Evolutionary conservation across 164 flowering plant species (phyloP).

Genomic region (Tinospora cordifolia): DNA sequence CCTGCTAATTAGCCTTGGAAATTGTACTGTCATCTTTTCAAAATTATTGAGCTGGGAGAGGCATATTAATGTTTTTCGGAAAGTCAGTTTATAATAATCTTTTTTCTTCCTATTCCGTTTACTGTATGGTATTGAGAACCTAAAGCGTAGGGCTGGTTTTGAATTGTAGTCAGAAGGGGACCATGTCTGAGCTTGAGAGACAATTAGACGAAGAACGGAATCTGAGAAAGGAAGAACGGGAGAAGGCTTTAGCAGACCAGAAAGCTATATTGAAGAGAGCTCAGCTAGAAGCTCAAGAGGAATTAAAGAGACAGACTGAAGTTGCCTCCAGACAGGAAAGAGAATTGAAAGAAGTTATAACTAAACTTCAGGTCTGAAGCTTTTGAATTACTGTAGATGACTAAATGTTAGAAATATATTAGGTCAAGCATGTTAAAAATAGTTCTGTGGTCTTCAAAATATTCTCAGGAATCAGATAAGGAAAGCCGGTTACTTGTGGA

Average conservation of each 20-base stretch:
- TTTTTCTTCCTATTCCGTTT: not conserved
- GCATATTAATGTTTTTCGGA: too few species aligned
- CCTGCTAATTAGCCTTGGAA: too few species aligned
- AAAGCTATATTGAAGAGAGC: conserved; percentile 65
- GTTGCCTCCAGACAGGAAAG: conserved; percentile 56
- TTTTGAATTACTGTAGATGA: not conserved
- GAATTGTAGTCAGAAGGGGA: conserved; percentile 69
- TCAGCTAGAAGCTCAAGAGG: conserved; percentile 71
- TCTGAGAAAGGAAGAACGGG: conserved; percentile 79
- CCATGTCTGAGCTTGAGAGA: conserved; percentile 67
- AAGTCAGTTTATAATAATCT: not conserved
- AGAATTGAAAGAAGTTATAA: conserved; percentile 77
- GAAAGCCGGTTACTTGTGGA: conserved; percentile 68
- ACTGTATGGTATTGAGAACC: not conserved
- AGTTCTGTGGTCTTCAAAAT: not conserved
- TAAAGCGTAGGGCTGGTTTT: conserved; percentile 3
- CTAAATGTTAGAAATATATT: not conserved
- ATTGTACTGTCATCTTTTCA: too few species aligned
- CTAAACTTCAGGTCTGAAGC: conserved; percentile 72
- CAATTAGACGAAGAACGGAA: conserved; percentile 74
- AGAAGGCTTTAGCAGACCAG: conserved; percentile 64
- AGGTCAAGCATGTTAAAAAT: not conserved
- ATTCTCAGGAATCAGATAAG: conserved; percentile 72
- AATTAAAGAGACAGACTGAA: conserved; percentile 56
- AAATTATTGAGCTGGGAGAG: too few species aligned